A percentile compares a stretch with the other conserved stretches of the same genome.
Evolutionary conservation across 495 filamentous ascomycete genomes (phyloP).

Genomic region (Lasiosphaeriaceae sp.): DNA sequence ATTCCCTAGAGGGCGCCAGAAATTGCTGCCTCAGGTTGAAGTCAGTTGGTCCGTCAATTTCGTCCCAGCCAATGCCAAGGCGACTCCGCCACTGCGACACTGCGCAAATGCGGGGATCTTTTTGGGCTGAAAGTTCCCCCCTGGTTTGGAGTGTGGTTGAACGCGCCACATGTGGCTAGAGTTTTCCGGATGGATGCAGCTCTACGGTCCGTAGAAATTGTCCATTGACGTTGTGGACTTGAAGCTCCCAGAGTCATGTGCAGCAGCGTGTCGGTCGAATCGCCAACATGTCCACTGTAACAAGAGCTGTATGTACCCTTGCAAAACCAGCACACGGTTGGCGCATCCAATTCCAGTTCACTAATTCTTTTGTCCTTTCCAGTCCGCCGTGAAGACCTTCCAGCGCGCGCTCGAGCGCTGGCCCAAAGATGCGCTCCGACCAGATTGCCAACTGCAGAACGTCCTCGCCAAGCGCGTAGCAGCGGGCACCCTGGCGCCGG

Average conservation of each 20-base stretch:
- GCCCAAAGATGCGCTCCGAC: conserved; percentile 75
- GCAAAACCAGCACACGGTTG: too few relatives aligned
- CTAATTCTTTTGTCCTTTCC: conserved; percentile 5
- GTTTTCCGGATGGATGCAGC: not conserved
- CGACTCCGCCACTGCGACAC: not conserved
- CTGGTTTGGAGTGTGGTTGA: not conserved
- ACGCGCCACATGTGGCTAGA: not conserved
- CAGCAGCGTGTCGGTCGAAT: not conserved
- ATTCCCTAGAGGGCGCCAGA: not conserved
- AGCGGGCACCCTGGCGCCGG: conserved; percentile 44
- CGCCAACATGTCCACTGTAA: conserved; percentile 21
- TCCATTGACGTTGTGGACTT: not conserved
- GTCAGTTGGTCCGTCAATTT: not conserved
- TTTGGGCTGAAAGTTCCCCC: not conserved
- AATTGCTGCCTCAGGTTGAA: not conserved
- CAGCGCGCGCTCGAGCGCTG: conserved; percentile 68
- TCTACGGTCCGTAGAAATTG: not conserved
- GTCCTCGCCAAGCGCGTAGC: conserved; percentile 62
- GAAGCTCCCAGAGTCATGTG: not conserved
- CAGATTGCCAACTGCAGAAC: conserved; percentile 69
- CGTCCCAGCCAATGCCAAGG: not conserved
- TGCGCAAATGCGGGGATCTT: not conserved
- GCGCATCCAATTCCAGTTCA: not conserved
- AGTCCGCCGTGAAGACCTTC: conserved; percentile 31
- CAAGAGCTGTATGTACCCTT: not conserved